These are phyloP conservation scores for Candida manassasensis DNA, from an alignment of 805 yeast species.

Conservation along the genomic window DNA sequence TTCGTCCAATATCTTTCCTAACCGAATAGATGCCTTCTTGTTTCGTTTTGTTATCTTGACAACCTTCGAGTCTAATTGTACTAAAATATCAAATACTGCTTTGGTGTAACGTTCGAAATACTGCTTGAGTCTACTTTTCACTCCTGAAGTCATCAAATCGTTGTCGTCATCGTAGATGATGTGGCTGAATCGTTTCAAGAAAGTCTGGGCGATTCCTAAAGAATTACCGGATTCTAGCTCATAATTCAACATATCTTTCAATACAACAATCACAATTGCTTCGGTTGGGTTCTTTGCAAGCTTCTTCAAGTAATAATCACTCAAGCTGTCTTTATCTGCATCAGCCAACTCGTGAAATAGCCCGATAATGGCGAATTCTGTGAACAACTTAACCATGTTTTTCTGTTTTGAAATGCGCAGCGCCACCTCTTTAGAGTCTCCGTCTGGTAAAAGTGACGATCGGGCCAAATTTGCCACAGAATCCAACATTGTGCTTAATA, in stretches of 20 bases:
- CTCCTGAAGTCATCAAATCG: constrained; percentile 20
- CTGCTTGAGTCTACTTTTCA: constrained; percentile 24
- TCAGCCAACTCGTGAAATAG: constrained; percentile 46
- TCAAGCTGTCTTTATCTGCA: constrained; percentile 40
- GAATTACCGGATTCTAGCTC: constrained; percentile 26
- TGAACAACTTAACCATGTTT: constrained; percentile 44
- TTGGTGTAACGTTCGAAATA: constrained; percentile 41
- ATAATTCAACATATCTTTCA: constrained; percentile 26
- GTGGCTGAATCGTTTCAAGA: constrained; percentile 43
- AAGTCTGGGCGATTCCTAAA: constrained; percentile 40
- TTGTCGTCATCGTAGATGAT: constrained; percentile 25
- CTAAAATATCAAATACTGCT: constrained; percentile 35
- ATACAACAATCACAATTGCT: constrained; percentile 19
- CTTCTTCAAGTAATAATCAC: constrained; percentile 32
- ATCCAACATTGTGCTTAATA: constrained; percentile 39
- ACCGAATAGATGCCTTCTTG: constrained; percentile 55
- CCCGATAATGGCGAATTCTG: constrained; percentile 57
- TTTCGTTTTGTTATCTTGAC: constrained; percentile 34
- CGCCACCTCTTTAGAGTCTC: constrained; percentile 42
- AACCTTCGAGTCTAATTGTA: constrained; percentile 31
- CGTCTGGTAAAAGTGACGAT: constrained; percentile 15
- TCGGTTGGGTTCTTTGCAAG: constrained; percentile 19
- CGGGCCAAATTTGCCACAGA: constrained; percentile 29
- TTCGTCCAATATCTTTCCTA: constrained; percentile 56
- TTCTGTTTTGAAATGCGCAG: constrained; percentile 40